Base-by-base conservation (phyloP, 2,329 filamentous ascomycete genomes). In the Aureobasidium uvarum region DNA sequence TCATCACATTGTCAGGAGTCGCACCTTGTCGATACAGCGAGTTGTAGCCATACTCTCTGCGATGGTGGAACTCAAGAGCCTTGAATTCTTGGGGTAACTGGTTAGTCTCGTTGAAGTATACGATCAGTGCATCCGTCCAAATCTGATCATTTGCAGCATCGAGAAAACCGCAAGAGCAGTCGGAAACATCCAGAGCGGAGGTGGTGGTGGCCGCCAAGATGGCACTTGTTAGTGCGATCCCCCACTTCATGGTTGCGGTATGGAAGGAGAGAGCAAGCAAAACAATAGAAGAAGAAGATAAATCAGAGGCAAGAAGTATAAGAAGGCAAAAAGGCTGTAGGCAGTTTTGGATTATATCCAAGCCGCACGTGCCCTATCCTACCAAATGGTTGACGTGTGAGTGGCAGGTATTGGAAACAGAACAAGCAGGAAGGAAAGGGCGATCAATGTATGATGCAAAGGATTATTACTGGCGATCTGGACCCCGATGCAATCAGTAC, bases 51-150 rank as follows among this genome's bases (percentile, higher is more conserved):
- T 78, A 80, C 60, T 82, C 80, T 66, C 79, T 80, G 28, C 74
- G 74, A 69, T 82, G 74, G 56, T 72, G 71, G 68, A 78, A 83
- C 25, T 75, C 69, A 65, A 80, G 74, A 7, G 76, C 71, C 8
- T 77, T 59, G 64, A 82, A 79, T 7, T 74, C 66, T 3, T 69
- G 62, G 16, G 75, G 74, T 14, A 78, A 64, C 18, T 62, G 71
- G 8, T 69, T 69, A 2, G 80, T 80, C 66, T 83, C 81, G 68
- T 83, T 83, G 75, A 83, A 83, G 71, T 82, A 83, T 5, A 79
- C 73, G 55, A 83, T 80, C 31, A 80, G 75, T 8, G 78, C 78
- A 51, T 83, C 81, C 0, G 80, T 83, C 67, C 78, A 82, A 13
- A 81, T 68, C 20, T 75, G 69, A 10, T 74, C 69, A 2, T 76